These are phyloP conservation scores for Cordyceps cicadae DNA, from an alignment of 2,329 filamentous ascomycete genomes.

Conservation along the genomic window DNA sequence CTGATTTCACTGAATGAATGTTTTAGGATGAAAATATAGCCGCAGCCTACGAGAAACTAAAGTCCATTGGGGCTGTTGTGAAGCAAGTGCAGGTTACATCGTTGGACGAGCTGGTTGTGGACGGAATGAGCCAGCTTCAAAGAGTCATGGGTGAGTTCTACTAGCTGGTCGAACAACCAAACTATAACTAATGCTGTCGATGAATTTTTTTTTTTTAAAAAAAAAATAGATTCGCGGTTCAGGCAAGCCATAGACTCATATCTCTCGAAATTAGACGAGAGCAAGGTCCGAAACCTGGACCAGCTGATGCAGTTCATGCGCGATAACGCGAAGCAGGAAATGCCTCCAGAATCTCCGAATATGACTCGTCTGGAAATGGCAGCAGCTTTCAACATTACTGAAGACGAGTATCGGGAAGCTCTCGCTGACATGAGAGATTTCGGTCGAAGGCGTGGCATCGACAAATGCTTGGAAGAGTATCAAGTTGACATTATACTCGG, in stretches of 20 bases:
- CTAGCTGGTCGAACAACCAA: neutral
- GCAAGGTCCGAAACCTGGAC: neutral
- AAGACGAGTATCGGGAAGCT: neutral
- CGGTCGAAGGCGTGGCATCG: neutral
- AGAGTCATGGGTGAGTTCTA: neutral
- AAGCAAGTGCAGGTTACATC: neutral
- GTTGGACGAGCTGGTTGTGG: neutral
- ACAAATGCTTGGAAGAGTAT: neutral
- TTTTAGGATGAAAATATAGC: neutral
- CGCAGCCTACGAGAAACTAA: neutral
- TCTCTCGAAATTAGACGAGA: neutral
- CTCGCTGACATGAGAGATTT: slow-evolving; percentile 4
- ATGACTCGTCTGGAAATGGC: neutral
- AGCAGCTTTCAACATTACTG: neutral
- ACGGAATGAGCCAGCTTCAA: neutral
- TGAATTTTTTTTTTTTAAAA: no score
- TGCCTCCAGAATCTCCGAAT: neutral
- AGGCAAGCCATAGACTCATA: neutral
- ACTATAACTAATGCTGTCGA: neutral
- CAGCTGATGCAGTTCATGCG: slow-evolving; percentile 1
- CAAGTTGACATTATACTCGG: neutral
- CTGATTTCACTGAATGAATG: neutral
- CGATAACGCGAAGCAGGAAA: neutral
- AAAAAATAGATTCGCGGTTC: neutral
- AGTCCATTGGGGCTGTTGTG: neutral